Conservation (phyloP, 202 grass and related monocot genomes). For the Carex arenaria region DNA sequence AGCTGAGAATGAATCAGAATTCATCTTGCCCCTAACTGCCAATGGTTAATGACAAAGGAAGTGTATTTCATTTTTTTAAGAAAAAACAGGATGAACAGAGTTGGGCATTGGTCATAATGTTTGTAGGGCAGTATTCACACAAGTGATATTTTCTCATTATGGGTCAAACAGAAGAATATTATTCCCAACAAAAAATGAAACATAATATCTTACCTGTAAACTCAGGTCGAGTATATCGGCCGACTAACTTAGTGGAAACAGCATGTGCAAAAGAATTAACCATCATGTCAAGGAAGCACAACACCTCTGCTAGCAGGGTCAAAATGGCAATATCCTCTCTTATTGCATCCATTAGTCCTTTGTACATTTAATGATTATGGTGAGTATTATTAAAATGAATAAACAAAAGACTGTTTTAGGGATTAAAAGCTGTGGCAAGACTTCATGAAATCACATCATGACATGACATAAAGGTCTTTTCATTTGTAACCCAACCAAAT, state of each 20-base stretch:
- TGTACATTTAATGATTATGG: conserved; percentile 9
- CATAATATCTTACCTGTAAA: conserved; percentile 50
- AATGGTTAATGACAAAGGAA: neutral
- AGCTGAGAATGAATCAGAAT: neutral
- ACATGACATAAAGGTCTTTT: neutral
- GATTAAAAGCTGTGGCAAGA: neutral
- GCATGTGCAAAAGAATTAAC: conserved; percentile 92
- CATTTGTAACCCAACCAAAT: neutral
- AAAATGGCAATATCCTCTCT: conserved; percentile 70
- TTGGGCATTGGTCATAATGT: neutral
- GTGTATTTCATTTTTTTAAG: neutral
- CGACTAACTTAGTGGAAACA: conserved; percentile 78
- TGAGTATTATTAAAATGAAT: neutral
- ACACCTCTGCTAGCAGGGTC: conserved; percentile 77
- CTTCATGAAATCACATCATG: neutral
- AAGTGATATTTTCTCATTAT: neutral
- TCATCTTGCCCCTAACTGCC: neutral
- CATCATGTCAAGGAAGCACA: conserved; percentile 93
- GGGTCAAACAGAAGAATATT: neutral
- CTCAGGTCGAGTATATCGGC: conserved; percentile 78
- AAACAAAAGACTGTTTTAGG: neutral
- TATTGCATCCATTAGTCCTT: conserved; percentile 73
- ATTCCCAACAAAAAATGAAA: conserved; percentile 18
- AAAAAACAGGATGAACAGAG: neutral
- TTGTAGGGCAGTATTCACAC: neutral